Percentiles rank a stretch among this genome's conserved stretches.
These are phyloP conservation scores for Diaporthe vaccinii DNA, from an alignment of 2,329 filamentous ascomycete species.

Conservation along the genomic window DNA sequence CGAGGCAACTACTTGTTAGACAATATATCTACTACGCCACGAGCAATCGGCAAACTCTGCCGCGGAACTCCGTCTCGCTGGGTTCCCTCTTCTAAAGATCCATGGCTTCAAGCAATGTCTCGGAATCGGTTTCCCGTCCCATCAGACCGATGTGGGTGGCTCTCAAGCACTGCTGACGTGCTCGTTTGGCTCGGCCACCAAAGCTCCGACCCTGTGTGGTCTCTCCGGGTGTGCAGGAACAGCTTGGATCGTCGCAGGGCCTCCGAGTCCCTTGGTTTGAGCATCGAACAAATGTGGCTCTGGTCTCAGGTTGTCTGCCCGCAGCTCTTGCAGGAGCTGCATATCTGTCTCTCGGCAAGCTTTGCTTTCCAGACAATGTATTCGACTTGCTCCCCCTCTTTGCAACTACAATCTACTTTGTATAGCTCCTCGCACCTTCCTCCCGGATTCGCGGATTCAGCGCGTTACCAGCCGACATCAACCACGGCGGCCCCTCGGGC, in stretches of 20 bases:
- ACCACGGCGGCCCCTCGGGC: not conserved
- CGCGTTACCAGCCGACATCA: not conserved
- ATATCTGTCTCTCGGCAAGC: not conserved
- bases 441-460: not conserved
- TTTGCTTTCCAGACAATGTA: not conserved
- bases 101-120: not conserved
- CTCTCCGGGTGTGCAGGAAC: constrained; percentile 7
- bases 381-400: not conserved
- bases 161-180: not conserved
- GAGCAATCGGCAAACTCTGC: not conserved
- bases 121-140: not conserved
- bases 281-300: not conserved
- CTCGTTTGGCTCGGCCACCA: constrained; percentile 8
- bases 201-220: not conserved
- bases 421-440: not conserved
- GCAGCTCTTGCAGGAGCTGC: not conserved
- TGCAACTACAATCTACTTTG: not conserved
- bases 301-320: not conserved
- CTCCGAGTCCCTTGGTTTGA: constrained; percentile 7
- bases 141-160: not conserved
- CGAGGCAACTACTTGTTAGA: not conserved
- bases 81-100: constrained; percentile 5
- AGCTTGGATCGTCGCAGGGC: not conserved
- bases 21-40: constrained; percentile 18
- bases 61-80: not conserved